Base-by-base conservation (phyloP, 306 rosid genomes). In the Begonia fuchsioides region DNA sequence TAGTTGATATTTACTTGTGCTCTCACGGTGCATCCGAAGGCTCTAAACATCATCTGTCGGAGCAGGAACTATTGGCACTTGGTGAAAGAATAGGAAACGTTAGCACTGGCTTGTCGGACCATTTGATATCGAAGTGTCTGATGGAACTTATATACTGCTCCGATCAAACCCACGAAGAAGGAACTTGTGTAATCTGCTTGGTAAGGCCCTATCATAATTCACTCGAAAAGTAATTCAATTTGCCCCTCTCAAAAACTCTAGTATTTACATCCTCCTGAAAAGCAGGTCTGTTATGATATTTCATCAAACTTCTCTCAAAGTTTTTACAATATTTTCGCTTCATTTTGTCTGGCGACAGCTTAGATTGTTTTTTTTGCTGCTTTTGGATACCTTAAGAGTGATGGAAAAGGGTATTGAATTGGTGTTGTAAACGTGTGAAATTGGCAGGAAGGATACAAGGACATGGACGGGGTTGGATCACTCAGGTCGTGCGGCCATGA, bases 51-150 rank as follows among this genome's bases (percentile, higher is more conserved):
- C 54, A 39, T 48, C 45, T 53, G 47, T 49, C 51, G 51, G 58
- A 62, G 43, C 78, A 85, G 93, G 95, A 85, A 47, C 76, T 85
- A 38, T 82, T 85, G 44, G 87, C 87, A 18, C 79, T 85, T 26
- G 93, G 93, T 6, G 95, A 86, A 72, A 70, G 85, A 64, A 86
- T 86, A 51, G 93, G 93, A 55, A 70, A 57, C 47, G 93, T 86
- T 46, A 81, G 59, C 76, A 86, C 95, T 0, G 95, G 95, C 39
- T 52, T 86, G 51, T 69, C 93, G 6, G 93, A 76, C 58, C 80
- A 78, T 51, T 45, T 56, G 61, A n/a, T 81, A 52, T 51, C 72
- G 10, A 76, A 86, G 72, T 76, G 93, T 68, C 52, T 86, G 66
- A 86, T 63, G 1, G 93, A 86, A 69, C 76, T 85, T 32, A 73